Conservation (phyloP, 2,329 filamentous ascomycete species). For the Ophiocordyceps camponoti-saundersi region DNA sequence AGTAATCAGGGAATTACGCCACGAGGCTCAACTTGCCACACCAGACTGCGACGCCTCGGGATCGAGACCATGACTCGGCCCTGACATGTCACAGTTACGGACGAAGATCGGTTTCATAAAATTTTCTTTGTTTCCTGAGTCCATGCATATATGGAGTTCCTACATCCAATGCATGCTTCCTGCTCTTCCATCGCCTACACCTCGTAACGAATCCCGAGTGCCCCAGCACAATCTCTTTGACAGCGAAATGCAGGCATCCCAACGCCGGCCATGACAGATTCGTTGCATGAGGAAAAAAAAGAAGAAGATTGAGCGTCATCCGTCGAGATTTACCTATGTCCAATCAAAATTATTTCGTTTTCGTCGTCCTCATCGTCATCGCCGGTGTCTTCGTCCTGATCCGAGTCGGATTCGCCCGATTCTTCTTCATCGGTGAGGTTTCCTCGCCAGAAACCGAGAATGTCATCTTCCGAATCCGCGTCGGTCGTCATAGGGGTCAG, state of each 20-base stretch:
- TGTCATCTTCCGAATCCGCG: conserved; percentile 35
- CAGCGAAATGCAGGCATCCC: background rate
- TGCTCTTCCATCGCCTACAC: background rate
- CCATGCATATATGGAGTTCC: too few relatives aligned
- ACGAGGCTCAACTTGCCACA: conserved; percentile 26
- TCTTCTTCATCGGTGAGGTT: conserved; percentile 29
- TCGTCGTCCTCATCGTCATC: conserved; percentile 35
- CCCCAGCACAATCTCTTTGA: background rate
- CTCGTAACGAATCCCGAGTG: background rate
- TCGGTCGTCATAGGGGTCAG: conserved; percentile 12
- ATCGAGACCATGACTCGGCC: background rate
- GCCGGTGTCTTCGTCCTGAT: conserved; percentile 12
- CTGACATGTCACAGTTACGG: background rate
- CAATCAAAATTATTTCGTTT: conserved; percentile 31
- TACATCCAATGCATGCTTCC: background rate
- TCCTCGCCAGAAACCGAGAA: conserved; percentile 39
- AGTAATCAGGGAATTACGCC: conserved; percentile 42
- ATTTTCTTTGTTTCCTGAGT: background rate
- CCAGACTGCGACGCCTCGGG: conserved; percentile 21
- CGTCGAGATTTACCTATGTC: conserved; percentile 21
- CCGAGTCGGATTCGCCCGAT: conserved; percentile 29
- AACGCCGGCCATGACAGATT: background rate
- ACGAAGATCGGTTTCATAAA: background rate
- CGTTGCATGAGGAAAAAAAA: background rate
- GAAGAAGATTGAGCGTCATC: background rate